Evolutionary conservation across 768 basidiomycete genomes (phyloP), one percentile per base, ranked within the genome.

Genomic region (Mycena polygramma): DNA sequence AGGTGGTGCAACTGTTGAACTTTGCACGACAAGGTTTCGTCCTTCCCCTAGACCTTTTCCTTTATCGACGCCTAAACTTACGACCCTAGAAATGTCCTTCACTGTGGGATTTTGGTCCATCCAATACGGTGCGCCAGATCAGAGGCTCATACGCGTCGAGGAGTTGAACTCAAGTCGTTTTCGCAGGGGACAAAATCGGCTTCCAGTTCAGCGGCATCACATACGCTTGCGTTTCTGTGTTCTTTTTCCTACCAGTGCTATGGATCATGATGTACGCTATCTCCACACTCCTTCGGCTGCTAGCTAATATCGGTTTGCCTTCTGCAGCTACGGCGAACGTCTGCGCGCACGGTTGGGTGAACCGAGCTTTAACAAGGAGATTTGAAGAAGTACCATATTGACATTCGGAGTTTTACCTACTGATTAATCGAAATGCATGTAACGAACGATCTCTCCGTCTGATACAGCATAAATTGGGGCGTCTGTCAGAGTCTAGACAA

Each of bases 81-180:
- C 1, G 14, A 41, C 36, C 24, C 35, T 20, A 55, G 69, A 71
- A 36, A 71, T 66, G n/a, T 71, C 69, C 6, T 70, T 73, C 51
- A 73, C 72, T 5, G 69, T 73, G 14, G 62, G 62, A 7, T 63
- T 63, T 39, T 63, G 62, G 62, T 39, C 62, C 11, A 53, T 63
- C 20, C 51, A 37, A 26, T 63, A 63, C 41, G 62, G 62, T 63
- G 39, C 13, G 49, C 26, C 45, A 30, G 30, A 30, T 46, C 45
- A 19, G 15, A 19, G 4, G 7, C 45, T 46, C 45, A 11, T 11
- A 17, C 45, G 17, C 15, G 19, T 14, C n/a, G n/a, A n/a, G n/a
- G n/a, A n/a, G n/a, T 17, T 46, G 45, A 17, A 20, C 19, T 39
- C 11, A 77, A 61, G 86, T 84, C 22, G 61, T 35, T n/a, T 6